Conservation (phyloP, 106 monocot species). For the Dendrobium catenatum region DNA sequence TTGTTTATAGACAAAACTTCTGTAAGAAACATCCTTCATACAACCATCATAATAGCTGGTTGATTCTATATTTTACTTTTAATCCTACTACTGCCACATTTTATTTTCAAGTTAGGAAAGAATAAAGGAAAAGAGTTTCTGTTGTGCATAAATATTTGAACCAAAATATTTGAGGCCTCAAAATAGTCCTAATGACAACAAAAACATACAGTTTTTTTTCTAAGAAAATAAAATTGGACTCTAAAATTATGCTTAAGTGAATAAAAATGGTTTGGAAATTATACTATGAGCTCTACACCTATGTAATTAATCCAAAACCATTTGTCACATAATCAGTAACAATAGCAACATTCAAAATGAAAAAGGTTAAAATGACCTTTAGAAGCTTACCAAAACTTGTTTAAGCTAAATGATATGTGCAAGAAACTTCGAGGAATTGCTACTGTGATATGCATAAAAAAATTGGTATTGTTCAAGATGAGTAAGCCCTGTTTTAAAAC, state of each 20-base stretch:
- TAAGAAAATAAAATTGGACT: too few relatives aligned
- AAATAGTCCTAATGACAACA: too few relatives aligned
- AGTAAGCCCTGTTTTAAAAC: conserved; percentile 77
- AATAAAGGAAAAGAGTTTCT: background rate
- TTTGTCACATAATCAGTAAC: background rate
- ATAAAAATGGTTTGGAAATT: background rate
- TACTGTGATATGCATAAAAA: background rate
- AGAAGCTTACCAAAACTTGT: background rate
- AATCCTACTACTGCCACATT: background rate
- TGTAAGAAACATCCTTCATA: background rate
- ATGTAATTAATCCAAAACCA: background rate
- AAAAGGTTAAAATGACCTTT: too few relatives aligned
- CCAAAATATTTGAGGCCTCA: background rate
- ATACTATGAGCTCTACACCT: background rate
- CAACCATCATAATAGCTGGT: background rate
- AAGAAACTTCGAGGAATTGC: background rate
- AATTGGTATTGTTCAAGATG: conserved; percentile 97
- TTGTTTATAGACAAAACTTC: background rate
- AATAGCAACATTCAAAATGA: too few relatives aligned
- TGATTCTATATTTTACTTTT: background rate
- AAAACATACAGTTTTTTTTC: background rate
- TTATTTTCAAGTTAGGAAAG: background rate
- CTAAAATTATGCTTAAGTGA: background rate
- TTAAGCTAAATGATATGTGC: background rate
- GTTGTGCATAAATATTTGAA: background rate